Percentiles rank a stretch among this genome's conserved stretches.
Evolutionary conservation across 2,329 filamentous ascomycete species (phyloP).

Genomic region (Lanzia echinophila): DNA sequence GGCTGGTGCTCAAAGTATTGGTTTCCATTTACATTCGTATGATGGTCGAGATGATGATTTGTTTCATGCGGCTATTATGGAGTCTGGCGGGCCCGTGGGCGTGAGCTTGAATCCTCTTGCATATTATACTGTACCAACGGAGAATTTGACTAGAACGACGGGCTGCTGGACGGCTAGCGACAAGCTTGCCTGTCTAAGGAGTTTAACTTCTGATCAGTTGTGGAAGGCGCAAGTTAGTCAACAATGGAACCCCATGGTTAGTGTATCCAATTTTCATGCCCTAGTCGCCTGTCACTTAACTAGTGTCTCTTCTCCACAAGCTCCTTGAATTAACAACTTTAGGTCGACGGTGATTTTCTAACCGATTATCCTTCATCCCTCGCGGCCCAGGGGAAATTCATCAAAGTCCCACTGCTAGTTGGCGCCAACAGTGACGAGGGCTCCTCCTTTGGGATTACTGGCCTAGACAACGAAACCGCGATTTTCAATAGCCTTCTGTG

Average conservation of each 20-base stretch:
- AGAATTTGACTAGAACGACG: slow-evolving; percentile 32
- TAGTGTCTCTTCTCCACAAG: not conserved
- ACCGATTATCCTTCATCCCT: slow-evolving; percentile 42
- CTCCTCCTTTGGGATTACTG: slow-evolving; percentile 36
- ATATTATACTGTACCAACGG: slow-evolving; percentile 32
- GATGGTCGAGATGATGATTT: slow-evolving; percentile 48
- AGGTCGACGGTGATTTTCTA: slow-evolving; percentile 40
- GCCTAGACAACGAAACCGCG: slow-evolving; percentile 36
- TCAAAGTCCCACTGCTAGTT: slow-evolving; percentile 39
- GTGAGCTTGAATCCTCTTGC: slow-evolving; percentile 19
- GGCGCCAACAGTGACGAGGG: slow-evolving; percentile 46
- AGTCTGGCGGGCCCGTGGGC: slow-evolving; percentile 39
- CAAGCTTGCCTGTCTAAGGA: slow-evolving; percentile 20
- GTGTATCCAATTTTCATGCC: not conserved
- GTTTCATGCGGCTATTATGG: slow-evolving; percentile 47
- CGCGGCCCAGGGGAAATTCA: slow-evolving; percentile 36
- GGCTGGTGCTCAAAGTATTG: slow-evolving; percentile 48
- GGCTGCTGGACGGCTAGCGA: slow-evolving; percentile 18
- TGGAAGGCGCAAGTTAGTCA: slow-evolving; percentile 15
- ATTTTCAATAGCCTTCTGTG: slow-evolving; percentile 36
- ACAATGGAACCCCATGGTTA: slow-evolving; percentile 18
- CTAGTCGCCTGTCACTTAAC: not conserved
- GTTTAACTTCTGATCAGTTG: slow-evolving; percentile 14
- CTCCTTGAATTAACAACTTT: not conserved
- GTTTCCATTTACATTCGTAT: slow-evolving; percentile 48